Evolutionary conservation across 2,329 filamentous ascomycete genomes (phyloP), one percentile per base, ranked within the genome.

Genomic region (Grosmannia serpens): DNA sequence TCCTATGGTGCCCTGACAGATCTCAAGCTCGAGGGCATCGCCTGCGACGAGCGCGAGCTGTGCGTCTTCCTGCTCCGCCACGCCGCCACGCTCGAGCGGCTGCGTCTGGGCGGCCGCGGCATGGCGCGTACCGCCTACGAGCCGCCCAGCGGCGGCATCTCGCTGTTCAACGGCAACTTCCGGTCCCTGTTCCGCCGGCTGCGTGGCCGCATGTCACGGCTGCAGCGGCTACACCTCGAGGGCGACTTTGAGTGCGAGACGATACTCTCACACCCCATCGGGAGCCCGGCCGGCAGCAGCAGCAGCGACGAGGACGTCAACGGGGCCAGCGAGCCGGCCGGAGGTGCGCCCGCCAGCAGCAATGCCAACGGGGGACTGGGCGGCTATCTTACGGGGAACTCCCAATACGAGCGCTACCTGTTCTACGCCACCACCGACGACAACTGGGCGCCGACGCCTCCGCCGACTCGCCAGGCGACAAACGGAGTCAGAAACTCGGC

Each of bases 91-190:
- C 67, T 79, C 31, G 64, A 67, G 51, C 69, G 72, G 1, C 65
- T 79, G 9, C 73, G 74, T 3, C 69, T 80, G 11, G 77, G 77
- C 22, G 75, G 75, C 4, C 68, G 70, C 22, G 76, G 75, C 6
- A 64, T 74, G 15, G 72, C 71, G 47, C 70, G 70, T 17, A 50
- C 44, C 33, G 8, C 44, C 10, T 35, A 22, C 24, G 56, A 59
- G 46, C n/a, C 56, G 49, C 70, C 71, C 24, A 70, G 71, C 26
- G 75, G 75, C 22, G 76, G 77, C 15, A 67, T 79, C 35, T 71
- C 74, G 57, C 67, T 80, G 13, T 71, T 70, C 58, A 70, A 73
- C 46, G 77, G 77, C 8, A 74, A 70, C 0, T 77, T 76, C 62
- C 68, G 70, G 56, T 72, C 70, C 1, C 65, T 80, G 6, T 75